These are phyloP conservation scores for Calonectria pseudoreteaudii DNA, from an alignment of 2,329 filamentous ascomycete species.

Conservation along the genomic window DNA sequence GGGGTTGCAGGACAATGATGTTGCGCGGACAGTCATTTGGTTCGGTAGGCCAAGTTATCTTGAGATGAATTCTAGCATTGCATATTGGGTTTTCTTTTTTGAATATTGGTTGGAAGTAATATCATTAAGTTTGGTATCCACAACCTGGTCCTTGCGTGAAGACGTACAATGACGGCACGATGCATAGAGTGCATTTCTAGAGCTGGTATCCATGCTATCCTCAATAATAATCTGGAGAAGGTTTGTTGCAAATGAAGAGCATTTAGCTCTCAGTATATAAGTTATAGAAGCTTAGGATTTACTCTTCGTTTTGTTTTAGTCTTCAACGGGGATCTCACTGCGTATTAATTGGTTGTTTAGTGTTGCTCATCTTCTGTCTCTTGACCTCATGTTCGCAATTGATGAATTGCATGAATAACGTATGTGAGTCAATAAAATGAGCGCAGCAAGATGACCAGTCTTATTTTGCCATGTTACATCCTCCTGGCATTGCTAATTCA, in stretches of 20 bases:
- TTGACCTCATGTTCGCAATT: background rate
- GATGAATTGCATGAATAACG: background rate
- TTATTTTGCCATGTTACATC: too few species aligned
- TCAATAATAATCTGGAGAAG: background rate
- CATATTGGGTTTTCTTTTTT: background rate
- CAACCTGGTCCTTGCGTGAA: background rate
- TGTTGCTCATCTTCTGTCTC: background rate
- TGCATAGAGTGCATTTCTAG: background rate
- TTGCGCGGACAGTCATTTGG: background rate
- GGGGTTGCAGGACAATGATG: background rate
- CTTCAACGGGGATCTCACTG: background rate
- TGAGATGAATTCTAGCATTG: constrained; percentile 8
- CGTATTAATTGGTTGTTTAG: background rate
- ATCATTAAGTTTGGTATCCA: background rate
- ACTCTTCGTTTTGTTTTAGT: background rate
- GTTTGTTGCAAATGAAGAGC: background rate
- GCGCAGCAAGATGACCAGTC: too few species aligned
- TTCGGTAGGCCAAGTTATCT: background rate
- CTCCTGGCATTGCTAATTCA: background rate
- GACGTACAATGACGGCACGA: background rate
- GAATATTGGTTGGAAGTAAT: background rate
- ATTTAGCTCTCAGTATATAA: background rate
- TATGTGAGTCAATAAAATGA: too few species aligned
- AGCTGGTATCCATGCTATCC: background rate
- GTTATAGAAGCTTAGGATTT: too few species aligned